Evolutionary conservation across 331 rosid genomes (phyloP), one percentile per base, ranked within the genome.

Genomic region (Erythrophleum ivorense): DNA sequence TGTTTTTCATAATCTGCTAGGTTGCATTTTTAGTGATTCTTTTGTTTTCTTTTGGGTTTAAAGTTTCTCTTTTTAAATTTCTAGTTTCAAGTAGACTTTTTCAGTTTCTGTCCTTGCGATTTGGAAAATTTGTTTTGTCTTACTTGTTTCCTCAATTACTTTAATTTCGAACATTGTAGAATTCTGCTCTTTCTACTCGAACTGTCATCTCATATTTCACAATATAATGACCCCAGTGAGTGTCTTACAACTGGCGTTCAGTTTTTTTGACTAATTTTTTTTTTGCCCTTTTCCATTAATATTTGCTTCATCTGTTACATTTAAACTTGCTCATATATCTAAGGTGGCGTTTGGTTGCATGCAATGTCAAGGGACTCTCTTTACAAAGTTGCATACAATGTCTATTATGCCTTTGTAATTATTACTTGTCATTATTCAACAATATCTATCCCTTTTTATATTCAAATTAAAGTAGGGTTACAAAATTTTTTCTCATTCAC

Each of bases 51-150:
- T 0, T 48, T 43, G 49, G 50, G 66, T 78, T 48, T 41, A 8
- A 55, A 77, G 40, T 38, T 64, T 53, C 59, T 57, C 65, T 11
- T 46, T 29, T 74, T 41, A 71, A 24, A 63, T 82, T 54, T 78
- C 0, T 24, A 67, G 36, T 57, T 13, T 66, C 64, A 55, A 72
- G 29, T 18, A 31, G 18, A 57, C 18, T 67, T 21, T 43, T 68
- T 3, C 0, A 5, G 2, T 9, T 85, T 65, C 33, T 19, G 33
- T 69, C 19, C 83, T 59, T 24, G 29, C 24, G 66, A 29, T 73
- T 64, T n/a, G 36, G 16, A 1, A 33, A 38, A 24, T 65, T 63
- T 66, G 41, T 74, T 78, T 67, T 64, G 10, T 21, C 69, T 57
- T 67, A 29, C 29, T 24, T 24, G 29, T 24, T 24, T 24, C 29